These are phyloP conservation scores for Aristolochia fimbriata DNA, from an alignment of 164 flowering plant genomes.

Conservation along the genomic window DNA sequence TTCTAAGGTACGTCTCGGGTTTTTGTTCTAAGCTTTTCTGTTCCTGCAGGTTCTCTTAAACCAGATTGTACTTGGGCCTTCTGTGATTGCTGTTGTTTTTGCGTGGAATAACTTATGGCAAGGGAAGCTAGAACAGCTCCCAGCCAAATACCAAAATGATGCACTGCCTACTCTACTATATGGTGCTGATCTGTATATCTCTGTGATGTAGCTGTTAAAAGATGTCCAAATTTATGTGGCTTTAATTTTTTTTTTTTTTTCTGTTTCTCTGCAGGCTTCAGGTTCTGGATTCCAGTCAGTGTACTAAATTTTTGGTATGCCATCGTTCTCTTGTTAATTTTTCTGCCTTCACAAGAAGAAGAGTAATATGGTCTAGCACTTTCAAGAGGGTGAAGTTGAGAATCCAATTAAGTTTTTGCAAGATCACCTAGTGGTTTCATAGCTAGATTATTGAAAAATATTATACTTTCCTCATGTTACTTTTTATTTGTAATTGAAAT, in stretches of 20 bases:
- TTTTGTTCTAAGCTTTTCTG: conserved; percentile 1
- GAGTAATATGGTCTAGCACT: not conserved
- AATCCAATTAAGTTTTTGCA: too few species aligned
- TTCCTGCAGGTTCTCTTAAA: conserved; percentile 63
- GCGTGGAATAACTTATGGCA: conserved; percentile 95
- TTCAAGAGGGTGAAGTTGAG: not conserved
- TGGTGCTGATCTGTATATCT: conserved; percentile 28
- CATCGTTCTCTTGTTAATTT: conserved; percentile 3
- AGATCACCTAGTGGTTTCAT: too few species aligned
- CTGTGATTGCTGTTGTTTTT: conserved; percentile 84
- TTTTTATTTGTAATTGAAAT: too few species aligned
- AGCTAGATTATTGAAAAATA: too few species aligned
- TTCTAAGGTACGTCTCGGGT: not conserved
- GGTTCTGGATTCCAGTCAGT: conserved; percentile 58
- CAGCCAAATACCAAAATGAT: conserved; percentile 66
- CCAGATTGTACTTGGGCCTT: conserved; percentile 84
- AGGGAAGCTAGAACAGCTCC: conserved; percentile 74
- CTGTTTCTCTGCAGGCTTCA: conserved; percentile 21
- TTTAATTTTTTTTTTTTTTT: conserved; percentile 1
- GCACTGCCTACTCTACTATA: conserved; percentile 72
- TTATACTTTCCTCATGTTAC: too few species aligned
- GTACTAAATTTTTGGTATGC: conserved; percentile 72
- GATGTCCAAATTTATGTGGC: not conserved
- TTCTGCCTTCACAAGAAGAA: conserved; percentile 1
- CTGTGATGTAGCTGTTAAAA: not conserved